phyloP scores from a whole-genome alignment of 177 flowering plant genomes.

The Vitis hybrid region DNA sequence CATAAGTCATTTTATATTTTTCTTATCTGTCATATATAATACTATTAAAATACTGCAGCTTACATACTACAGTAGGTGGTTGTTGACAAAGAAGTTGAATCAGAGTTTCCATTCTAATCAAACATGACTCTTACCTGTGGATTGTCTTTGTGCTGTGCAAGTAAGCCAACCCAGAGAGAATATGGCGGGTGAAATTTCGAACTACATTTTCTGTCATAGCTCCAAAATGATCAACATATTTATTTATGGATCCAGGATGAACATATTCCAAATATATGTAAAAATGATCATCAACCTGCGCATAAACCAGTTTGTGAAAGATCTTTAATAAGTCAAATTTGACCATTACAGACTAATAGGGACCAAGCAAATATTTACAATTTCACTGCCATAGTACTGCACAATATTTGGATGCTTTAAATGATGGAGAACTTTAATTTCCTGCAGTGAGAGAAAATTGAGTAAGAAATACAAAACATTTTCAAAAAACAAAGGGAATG shows the following conservation, averaged over 20 bases:
- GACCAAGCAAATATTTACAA: constrained; percentile 40
- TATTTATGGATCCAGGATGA: constrained; percentile 80
- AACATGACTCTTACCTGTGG: constrained; percentile 52
- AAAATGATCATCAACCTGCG: constrained; percentile 73
- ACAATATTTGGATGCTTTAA: constrained; percentile 88
- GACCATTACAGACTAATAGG: not conserved
- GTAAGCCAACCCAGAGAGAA: constrained; percentile 78
- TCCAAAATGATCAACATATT: constrained; percentile 72
- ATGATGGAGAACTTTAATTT: constrained; percentile 70
- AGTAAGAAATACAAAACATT: not conserved
- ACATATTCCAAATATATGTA: constrained; percentile 86
- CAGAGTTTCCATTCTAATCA: not conserved
- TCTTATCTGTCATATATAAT: no score
- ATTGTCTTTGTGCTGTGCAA: constrained; percentile 79
- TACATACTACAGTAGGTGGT: no score
- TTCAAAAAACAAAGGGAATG: not conserved
- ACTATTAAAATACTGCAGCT: no score
- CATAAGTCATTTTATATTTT: no score
- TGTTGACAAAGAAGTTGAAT: not conserved
- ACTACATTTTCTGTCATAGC: constrained; percentile 76
- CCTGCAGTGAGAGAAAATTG: constrained; percentile 42
- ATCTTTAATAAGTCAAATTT: not conserved
- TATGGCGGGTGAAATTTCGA: constrained; percentile 88
- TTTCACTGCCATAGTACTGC: constrained; percentile 90
- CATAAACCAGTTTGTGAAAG: not conserved